Percentiles rank a stretch among this genome's conserved stretches.
phyloP scores from a whole-genome alignment of 1,284 basidiomycete species.

The Spongispora temasekensis region DNA sequence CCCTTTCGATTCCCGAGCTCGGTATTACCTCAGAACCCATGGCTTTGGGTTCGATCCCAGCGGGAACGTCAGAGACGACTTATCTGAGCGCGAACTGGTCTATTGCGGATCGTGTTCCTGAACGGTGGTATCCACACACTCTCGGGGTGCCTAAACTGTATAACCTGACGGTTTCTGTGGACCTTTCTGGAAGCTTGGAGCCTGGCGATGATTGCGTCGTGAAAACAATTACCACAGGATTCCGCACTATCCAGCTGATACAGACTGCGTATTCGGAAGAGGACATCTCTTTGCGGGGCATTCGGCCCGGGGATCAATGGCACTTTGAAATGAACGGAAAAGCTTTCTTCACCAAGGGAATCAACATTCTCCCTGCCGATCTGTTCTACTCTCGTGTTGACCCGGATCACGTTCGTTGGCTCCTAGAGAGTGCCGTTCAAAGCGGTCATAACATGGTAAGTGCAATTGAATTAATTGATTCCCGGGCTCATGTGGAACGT shows the following conservation, averaged over 20 bases:
- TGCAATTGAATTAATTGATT: not conserved
- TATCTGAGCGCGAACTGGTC: slow-evolving; percentile 48
- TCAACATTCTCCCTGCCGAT: slow-evolving; percentile 36
- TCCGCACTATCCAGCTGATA: too few relatives aligned
- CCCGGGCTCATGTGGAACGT: too few relatives aligned
- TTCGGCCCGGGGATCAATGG: too few relatives aligned
- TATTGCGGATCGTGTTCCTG: slow-evolving; percentile 46
- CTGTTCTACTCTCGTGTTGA: slow-evolving; percentile 53
- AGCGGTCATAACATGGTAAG: slow-evolving; percentile 62
- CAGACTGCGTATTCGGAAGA: too few relatives aligned
- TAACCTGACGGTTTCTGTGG: too few relatives aligned
- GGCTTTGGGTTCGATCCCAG: slow-evolving; percentile 33
- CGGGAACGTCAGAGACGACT: slow-evolving; percentile 35
- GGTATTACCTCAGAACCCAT: slow-evolving; percentile 36
- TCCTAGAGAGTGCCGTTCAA: slow-evolving; percentile 54
- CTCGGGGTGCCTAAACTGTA: slow-evolving; percentile 57
- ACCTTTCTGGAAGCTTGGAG: too few relatives aligned
- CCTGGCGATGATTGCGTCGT: too few relatives aligned
- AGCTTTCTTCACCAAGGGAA: slow-evolving; percentile 55
- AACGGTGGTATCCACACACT: slow-evolving; percentile 57
- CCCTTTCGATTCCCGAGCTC: slow-evolving; percentile 50
- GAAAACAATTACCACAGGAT: too few relatives aligned
- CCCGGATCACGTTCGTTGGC: slow-evolving; percentile 54
- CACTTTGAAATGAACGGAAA: slow-evolving; percentile 57
- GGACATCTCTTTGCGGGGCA: too few relatives aligned